Evolutionary conservation across 1,284 basidiomycete species (phyloP).

Genomic region (Salmacisia buchloeana): DNA sequence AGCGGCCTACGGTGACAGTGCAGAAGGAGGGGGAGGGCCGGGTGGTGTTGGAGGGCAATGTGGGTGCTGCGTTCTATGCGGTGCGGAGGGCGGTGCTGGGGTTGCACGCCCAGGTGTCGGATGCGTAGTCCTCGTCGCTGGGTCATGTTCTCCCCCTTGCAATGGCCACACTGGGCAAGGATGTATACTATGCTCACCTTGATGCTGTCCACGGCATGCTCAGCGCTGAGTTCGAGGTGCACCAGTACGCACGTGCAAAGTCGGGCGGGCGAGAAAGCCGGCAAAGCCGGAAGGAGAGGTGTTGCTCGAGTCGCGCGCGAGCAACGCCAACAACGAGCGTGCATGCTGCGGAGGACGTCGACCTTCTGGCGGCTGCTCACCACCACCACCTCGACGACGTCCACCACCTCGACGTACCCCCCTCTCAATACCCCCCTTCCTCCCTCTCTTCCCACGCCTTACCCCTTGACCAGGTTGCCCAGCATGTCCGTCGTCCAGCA

Average conservation of each 20-base stretch:
- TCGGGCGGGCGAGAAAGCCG: background rate
- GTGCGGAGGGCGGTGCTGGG: slow-evolving; percentile 41
- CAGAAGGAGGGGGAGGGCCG: slow-evolving; percentile 8
- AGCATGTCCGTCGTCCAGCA: slow-evolving; percentile 49
- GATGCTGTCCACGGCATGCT: background rate
- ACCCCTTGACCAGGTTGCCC: background rate
- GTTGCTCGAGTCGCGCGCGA: background rate
- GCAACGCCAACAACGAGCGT: background rate
- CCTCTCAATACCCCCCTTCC: too few species aligned
- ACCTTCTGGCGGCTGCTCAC: too few species aligned
- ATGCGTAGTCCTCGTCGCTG: background rate
- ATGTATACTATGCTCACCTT: background rate
- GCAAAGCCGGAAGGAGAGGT: background rate
- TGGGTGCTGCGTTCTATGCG: slow-evolving; percentile 23
- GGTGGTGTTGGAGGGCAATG: slow-evolving; percentile 47
- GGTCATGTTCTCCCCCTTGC: background rate
- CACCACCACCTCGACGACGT: too few species aligned
- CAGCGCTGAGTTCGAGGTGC: background rate
- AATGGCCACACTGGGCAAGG: background rate
- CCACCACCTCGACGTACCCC: too few species aligned
- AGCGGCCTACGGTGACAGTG: slow-evolving; percentile 6
- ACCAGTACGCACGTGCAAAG: background rate
- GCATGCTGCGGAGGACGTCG: background rate
- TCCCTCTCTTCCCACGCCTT: background rate
- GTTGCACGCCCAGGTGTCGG: slow-evolving; percentile 35